Evolutionary conservation across 768 basidiomycete species (phyloP).

Genomic region (Termitomyces bulborhizus): DNA sequence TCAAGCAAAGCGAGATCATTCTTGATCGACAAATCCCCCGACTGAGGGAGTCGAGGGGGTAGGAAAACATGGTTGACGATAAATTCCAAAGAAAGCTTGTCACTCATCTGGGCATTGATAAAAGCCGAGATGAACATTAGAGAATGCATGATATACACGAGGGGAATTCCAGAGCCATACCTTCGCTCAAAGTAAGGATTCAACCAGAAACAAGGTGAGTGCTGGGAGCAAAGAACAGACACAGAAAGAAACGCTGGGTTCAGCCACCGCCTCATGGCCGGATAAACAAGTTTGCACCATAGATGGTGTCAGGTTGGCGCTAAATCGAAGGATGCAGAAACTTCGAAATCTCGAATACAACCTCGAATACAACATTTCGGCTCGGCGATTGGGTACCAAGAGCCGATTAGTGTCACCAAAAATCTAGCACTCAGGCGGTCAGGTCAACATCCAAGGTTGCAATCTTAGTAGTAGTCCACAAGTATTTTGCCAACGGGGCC

Average conservation of each 20-base stretch:
- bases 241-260: neutral
- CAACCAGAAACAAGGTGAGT: neutral
- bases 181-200: neutral
- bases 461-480: neutral
- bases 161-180: neutral
- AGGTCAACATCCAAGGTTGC: neutral
- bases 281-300: neutral
- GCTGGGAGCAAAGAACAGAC: neutral
- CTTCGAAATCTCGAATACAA: neutral
- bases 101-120: neutral
- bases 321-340: neutral
- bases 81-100: neutral
- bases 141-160: neutral
- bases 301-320: neutral
- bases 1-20: neutral
- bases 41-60: neutral
- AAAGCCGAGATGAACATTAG: neutral
- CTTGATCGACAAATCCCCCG: neutral
- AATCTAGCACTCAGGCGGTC: neutral
- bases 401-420: neutral
- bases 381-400: neutral
- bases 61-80: neutral
- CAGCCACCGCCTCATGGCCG: neutral
- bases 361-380: neutral
- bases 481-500: neutral